Conservation (phyloP, 768 basidiomycete genomes). For the Mycena leptocephala region DNA sequence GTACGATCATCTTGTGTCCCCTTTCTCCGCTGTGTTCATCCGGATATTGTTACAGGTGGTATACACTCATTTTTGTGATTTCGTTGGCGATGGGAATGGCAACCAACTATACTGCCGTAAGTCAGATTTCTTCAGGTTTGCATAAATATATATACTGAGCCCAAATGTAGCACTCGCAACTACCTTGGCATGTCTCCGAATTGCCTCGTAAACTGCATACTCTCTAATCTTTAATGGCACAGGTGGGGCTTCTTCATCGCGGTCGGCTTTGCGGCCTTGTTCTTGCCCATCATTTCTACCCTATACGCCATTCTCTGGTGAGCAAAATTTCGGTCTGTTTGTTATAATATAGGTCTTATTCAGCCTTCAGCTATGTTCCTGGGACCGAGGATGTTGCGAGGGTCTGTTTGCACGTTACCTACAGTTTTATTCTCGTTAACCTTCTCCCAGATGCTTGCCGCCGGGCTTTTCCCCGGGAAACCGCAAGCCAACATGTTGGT, state of each 20-base stretch:
- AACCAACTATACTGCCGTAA: conserved; percentile 64
- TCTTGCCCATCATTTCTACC: conserved; percentile 69
- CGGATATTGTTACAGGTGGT: conserved; percentile 65
- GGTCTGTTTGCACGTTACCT: conserved; percentile 26
- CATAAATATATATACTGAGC: neutral
- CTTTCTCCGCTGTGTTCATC: neutral
- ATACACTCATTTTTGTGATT: conserved; percentile 56
- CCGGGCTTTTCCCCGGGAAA: conserved; percentile 63
- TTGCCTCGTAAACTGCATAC: neutral
- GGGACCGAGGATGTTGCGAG: conserved; percentile 51
- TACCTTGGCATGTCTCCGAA: conserved; percentile 32
- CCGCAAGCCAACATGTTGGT: conserved; percentile 65
- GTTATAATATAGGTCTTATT: neutral
- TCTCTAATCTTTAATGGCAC: neutral
- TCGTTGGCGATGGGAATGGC: conserved; percentile 70
- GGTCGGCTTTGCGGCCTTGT: conserved; percentile 66
- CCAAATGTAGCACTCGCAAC: conserved; percentile 32
- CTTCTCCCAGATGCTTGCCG: conserved; percentile 63
- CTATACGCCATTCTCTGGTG: conserved; percentile 67
- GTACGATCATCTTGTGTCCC: conserved; percentile 41
- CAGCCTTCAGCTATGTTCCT: conserved; percentile 24
- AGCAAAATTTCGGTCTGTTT: conserved; percentile 27
- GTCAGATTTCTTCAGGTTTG: neutral
- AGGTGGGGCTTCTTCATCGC: conserved; percentile 70
- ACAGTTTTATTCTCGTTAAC: neutral